Evolutionary conservation across 2,329 filamentous ascomycete genomes (phyloP), one percentile per base, ranked within the genome.

Genomic region (Mariannaea elegans): DNA sequence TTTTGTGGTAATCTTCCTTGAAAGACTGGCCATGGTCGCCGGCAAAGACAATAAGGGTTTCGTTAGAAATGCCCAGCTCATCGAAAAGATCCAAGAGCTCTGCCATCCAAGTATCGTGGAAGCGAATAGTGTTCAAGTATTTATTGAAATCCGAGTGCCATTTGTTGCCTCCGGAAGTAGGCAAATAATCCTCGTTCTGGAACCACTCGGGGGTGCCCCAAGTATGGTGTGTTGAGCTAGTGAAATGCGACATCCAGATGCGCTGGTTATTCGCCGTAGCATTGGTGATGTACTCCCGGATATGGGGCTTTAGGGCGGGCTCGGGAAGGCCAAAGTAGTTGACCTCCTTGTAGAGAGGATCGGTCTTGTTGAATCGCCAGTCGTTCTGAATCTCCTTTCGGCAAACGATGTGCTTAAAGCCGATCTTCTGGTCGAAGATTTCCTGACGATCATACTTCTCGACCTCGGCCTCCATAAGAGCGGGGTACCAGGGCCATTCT

Each of bases 271-370:
- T 72, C 29, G 70, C 63, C 10, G 72, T 73, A 23, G 74, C 73
- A 16, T 71, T 69, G n/a, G 56, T 50, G 21, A 77, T 75, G 21
- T 70, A 72, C 24, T 77, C 74, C 6, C 66, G 63, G 1, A 77
- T 66, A 29, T 76, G 71, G 1, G 74, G 69, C 27, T 72, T 64
- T 1, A 77, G 65, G 1, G 66, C 68, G 0, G 64, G 62, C 38
- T 77, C 76, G 34, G 72, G 65, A 57, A 76, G 72, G 16, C 72
- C 74, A 16, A 76, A 77, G 60, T 77, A 77, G 61, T 72, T 72
- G 34, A 71, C 66, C 39, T 70, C 68, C 2, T 74, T 62, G 23
- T 62, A 64, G 7, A 66, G 23, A 12, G 65, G 57, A 5, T 70
- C 67, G 3, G 67, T 63, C 38, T 66, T 54, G 36, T 73, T 71